Evolutionary conservation across 108 stramenopile species (phyloP), one percentile per base, ranked within the genome.

Genomic region (Skeletonema grethae): DNA sequence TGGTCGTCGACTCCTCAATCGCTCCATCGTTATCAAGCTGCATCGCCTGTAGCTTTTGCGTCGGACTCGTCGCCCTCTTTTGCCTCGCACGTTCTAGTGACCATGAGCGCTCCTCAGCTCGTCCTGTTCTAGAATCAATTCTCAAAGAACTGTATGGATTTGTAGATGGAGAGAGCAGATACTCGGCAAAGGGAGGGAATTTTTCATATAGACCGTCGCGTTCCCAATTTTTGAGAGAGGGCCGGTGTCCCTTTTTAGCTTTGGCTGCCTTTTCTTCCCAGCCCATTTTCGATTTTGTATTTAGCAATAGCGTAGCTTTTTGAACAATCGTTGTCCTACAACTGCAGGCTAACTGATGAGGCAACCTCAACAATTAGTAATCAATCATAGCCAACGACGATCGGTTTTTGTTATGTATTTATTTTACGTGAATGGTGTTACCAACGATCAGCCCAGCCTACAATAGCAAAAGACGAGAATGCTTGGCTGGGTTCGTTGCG

Each of bases 161-260:
- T 20, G 59, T 53, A 24, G 56, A 41, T 5, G 43, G 57, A 5
- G 22, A 38, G 45, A 80, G 65, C 18, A 80, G 31, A 25, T 34
- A 34, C 28, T 79, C 25, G 38, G 84, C 83, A 64, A 82, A 90
- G n/a, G 69, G 65, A 32, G 90, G 88, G 46, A 94, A 94, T 0
- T 76, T 57, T 55, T 79, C 55, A 69, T 67, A 59, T 67, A 90
- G 72, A 1, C 89, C 89, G 50, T 94, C 93, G 18, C 73, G 73
- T 63, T 77, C 82, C 93, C 93, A 94, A 61, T 94, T 75, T 61
- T 86, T 83, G 57, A 94, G 82, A 32, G 80, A 77, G n/a, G 93
- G 88, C 1, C 93, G 89, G 56, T 94, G 93, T 34, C 80, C 65
- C 7, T 61, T 61, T 46, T 81, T 79, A 12, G 91, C 91, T 22